Evolutionary conservation across 352 stramenopile species (phyloP).

Genomic region (Aphanomyces cochlioides): DNA sequence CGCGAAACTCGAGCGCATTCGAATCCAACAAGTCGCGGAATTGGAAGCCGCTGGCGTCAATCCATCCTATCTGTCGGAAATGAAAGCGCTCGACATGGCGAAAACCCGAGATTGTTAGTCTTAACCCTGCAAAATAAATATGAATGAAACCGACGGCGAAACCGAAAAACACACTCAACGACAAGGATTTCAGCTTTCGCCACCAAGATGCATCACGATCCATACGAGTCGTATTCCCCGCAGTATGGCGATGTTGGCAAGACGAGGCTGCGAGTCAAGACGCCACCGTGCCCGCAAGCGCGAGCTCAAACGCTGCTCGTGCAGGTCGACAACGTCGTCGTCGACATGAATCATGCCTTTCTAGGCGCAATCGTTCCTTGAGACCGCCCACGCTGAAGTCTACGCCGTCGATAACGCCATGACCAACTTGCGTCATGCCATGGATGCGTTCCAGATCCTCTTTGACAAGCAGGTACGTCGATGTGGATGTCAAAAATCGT

Average conservation of each 20-base stretch:
- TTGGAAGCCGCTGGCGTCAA: slow-evolving; percentile 86
- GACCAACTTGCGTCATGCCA: slow-evolving; percentile 53
- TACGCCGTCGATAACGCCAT: slow-evolving; percentile 50
- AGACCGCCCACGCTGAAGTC: slow-evolving; percentile 60
- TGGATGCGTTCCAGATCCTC: slow-evolving; percentile 61
- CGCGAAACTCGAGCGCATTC: slow-evolving; percentile 83
- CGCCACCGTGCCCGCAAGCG: background rate
- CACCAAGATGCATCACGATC: too few species aligned
- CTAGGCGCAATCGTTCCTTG: slow-evolving; percentile 58
- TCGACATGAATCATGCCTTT: slow-evolving; percentile 33
- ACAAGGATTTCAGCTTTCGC: background rate
- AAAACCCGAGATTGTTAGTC: slow-evolving; percentile 37
- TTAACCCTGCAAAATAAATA: background rate
- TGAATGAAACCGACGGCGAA: background rate
- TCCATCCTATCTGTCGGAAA: slow-evolving; percentile 88
- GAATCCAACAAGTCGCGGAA: slow-evolving; percentile 84
- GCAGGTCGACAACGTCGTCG: slow-evolving; percentile 38
- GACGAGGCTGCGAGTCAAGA: too few species aligned
- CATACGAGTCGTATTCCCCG: too few species aligned
- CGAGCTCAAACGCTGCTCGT: slow-evolving; percentile 1
- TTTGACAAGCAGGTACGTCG: slow-evolving; percentile 77
- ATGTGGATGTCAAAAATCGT: too few species aligned
- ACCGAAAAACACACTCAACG: background rate
- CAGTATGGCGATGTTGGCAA: too few species aligned
- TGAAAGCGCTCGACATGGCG: slow-evolving; percentile 88